Base-by-base conservation (phyloP, 2,329 filamentous ascomycete genomes). In the Harringtonia aguacate region DNA sequence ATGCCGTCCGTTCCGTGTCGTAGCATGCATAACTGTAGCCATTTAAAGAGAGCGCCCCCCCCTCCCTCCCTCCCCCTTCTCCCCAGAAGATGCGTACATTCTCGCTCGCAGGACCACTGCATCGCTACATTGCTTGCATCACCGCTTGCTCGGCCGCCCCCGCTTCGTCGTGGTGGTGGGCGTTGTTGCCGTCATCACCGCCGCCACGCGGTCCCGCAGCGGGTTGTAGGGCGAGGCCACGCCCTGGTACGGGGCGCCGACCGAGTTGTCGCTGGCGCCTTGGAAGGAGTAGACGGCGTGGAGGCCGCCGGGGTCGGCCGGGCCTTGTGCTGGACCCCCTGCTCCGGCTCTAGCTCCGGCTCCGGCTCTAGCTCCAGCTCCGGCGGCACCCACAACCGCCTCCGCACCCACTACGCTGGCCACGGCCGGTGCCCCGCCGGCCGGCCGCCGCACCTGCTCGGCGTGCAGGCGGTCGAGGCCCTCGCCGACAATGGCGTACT, bases 401-500 rank as follows among this genome's bases (percentile, higher is more conserved):
- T n/a, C 22, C 15, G 22, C n/a, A 18, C 15, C 36, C 8, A 36
- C 27, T 10, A 52, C n/a, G 8, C 29, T 47, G 5, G 50, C 46
- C 8, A 52, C 56, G 17, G 70, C 71, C 1, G 77, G 78, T 14
- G 58, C 59, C 2, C 77, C 77, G 34, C 72, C 68, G 9, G 63
- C 65, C 2, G 87, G 88, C 43, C 76, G 73, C 39, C 68, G 64
- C 42, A 80, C 65, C 63, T 95, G 88, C 56, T 94, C 85, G 41
- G 79, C 75, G 59, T 95, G 89, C 50, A 95, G 69, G 58, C 80
- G 84, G 61, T 95, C 87, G 30, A 95, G 70, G 2, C 86, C 78
- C 47, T 86, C 82, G 39, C 87, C 89, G 4, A 92, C 79, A n/a
- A 95, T 73, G 53, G 86, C 86, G 61, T 97, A 97, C 58, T 95